Evolutionary conservation across 2,329 filamentous ascomycete species (phyloP), one percentile per base, ranked within the genome.

Genomic region (Exserohilum rostratum): DNA sequence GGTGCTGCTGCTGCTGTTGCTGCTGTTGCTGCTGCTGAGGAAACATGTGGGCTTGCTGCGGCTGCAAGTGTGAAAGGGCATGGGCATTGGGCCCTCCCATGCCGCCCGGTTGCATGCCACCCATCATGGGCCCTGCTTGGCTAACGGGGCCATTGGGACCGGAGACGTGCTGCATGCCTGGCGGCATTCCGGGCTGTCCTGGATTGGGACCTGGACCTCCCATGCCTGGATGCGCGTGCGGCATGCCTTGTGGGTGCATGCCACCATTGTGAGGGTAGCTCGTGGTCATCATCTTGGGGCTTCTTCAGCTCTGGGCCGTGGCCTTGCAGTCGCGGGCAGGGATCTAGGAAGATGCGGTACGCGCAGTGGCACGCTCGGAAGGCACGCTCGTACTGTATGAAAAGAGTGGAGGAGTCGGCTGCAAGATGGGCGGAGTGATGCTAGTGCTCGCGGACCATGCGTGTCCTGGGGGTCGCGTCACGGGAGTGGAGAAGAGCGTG

Each of bases 191-290:
- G n/a, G 47, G 87, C 70, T 90, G 87, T 64, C 85, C 88, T 48
- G 85, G 86, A 65, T 88, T 89, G 46, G 89, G 88, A 68, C 85
- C 86, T 71, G 89, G 87, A 30, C 85, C 85, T 34, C 83, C 82
- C 79, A 87, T 86, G 58, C 39, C 51, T 33, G 84, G 84, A 64
- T 87, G 85, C 46, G 82, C 84, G 60, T 85, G 85, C 60, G 85
- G 83, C 62, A 89, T 85, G 63, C 86, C 87, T 60, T 88, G 87
- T 73, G 90, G 87, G 67, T 87, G 88, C 85, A 91, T 89, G 71
- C 81, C 85, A 62, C 87, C 86, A 79, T 90, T 82, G 72, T 82
- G 87, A 75, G 87, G 87, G 73, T 82, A 90, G 69, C 84, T 81
- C 59, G 87, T 83, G 39, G 72, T 68, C 88, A 91, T 91, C 87